Percentiles rank a stretch among this genome's conserved stretches.
These are phyloP conservation scores for Umbellularia californica DNA, from an alignment of 164 flowering plant genomes.

Conservation along the genomic window DNA sequence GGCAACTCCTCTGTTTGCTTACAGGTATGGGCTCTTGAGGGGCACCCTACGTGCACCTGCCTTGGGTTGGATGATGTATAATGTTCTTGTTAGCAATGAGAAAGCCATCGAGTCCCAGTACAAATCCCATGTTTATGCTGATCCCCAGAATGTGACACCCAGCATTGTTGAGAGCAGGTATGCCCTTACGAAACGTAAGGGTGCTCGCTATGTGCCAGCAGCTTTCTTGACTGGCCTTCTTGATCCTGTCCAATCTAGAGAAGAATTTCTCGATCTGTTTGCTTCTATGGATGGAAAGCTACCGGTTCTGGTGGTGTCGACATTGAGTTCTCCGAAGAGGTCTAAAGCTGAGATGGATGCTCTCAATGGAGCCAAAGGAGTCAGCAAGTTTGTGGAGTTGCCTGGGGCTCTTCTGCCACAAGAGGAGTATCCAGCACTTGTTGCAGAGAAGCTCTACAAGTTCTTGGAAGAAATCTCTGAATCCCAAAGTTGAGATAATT, in stretches of 20 bases:
- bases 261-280: constrained; percentile 70
- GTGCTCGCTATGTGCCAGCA: constrained; percentile 92
- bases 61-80: constrained; percentile 97
- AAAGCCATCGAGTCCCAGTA: constrained; percentile 89
- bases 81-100: constrained; percentile 91
- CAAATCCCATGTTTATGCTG: constrained; percentile 87
- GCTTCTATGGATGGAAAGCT: constrained; percentile 55
- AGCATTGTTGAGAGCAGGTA: constrained; percentile 64
- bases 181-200: constrained; percentile 66
- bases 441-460: constrained; percentile 68
- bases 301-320: constrained; percentile 64
- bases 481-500: not conserved
- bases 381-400: constrained; percentile 75
- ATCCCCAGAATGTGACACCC: constrained; percentile 79
- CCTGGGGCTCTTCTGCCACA: constrained; percentile 95
- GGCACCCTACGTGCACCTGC: constrained; percentile 92
- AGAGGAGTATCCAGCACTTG: constrained; percentile 73
- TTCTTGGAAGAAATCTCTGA: constrained; percentile 59
- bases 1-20: not conserved
- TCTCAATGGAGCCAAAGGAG: constrained; percentile 76
- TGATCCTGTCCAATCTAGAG: constrained; percentile 77
- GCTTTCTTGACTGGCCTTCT: constrained; percentile 94
- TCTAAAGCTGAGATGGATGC: constrained; percentile 97
- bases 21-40: constrained; percentile 81
- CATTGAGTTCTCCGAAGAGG: constrained; percentile 70